Evolutionary conservation across 2,329 filamentous ascomycete genomes (phyloP), one percentile per base, ranked within the genome.

Genomic region (Mycogone perniciosa): DNA sequence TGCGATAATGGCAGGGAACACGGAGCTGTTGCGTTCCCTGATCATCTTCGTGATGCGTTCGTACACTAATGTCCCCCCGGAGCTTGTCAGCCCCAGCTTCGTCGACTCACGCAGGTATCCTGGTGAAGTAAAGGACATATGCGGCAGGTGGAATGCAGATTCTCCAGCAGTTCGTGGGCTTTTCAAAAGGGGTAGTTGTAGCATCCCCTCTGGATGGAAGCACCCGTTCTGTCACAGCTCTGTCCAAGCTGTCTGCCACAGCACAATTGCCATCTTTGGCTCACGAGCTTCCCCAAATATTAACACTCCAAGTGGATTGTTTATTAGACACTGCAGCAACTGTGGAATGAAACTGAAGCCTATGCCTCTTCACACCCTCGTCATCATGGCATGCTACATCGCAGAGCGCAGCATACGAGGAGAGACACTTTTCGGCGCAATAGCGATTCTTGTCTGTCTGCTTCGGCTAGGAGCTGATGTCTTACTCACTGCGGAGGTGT

Each of bases 231-330:
- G 44, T 26, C 44, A 46, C 29, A 46, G 44, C 8, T 31, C 44
- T n/a, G 26, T 46, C 34, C 44, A 46, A 37, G 44, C 44, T 7
- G 33, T 38, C 29, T 46, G 44, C 30, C 44, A 46, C n/a, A 30
- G 8, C 30, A 6, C 34, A 4, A 46, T 46, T 6, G 44, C 33
- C 7, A 46, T 46, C 13, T 46, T 35, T 8, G 6, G 7, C n/a
- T 10, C 20, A 7, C 7, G 31, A 3, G 13, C 6, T 10, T n/a
- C 31, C 7, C 31, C 20, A 3, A 9, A 46, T 5, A 38, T 46
- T n/a, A 5, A 20, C 3, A 10, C 35, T 7, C 4, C 33, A 7
- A 46, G 33, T n/a, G 44, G 44, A 2, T 13, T 46, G 6, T 46
- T 46, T 9, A 30, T 37, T 29, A 13, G n/a, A 2, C 33, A 10